Conservation (phyloP, 768 basidiomycete species). For the Podaxis pistillaris region DNA sequence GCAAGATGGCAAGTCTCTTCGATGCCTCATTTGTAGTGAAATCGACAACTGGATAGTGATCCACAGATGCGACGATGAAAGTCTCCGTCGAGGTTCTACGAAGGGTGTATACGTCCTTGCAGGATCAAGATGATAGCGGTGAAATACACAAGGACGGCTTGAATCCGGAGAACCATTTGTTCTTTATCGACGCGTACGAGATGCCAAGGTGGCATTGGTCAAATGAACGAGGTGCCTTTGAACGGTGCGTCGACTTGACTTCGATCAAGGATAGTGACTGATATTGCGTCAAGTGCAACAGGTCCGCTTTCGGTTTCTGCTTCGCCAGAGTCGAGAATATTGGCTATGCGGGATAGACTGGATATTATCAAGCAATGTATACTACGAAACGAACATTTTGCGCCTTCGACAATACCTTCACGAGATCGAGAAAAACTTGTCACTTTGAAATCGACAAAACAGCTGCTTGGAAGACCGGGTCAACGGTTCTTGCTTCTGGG, state of each 20-base stretch:
- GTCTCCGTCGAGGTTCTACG: constrained; percentile 65
- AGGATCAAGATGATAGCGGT: constrained; percentile 57
- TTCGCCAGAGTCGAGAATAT: constrained; percentile 77
- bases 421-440: constrained; percentile 84
- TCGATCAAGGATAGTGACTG: background rate
- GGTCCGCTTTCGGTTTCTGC: constrained; percentile 71
- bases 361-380: constrained; percentile 93
- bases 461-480: constrained; percentile 86
- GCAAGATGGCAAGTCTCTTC: constrained; percentile 65
- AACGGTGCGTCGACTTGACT: constrained; percentile 53
- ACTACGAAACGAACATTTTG: constrained; percentile 95
- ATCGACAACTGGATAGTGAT: background rate
- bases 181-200: constrained; percentile 87
- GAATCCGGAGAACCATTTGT: constrained; percentile 80
- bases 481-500: constrained; percentile 92
- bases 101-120: constrained; percentile 73
- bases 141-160: constrained; percentile 58
- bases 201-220: constrained; percentile 97
- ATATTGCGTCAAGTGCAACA: constrained; percentile 39
- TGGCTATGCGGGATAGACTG: constrained; percentile 79
- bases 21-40: background rate
- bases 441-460: constrained; percentile 94
- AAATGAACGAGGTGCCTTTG: constrained; percentile 80
- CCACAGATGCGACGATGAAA: constrained; percentile 77
- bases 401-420: constrained; percentile 90